These are phyloP conservation scores for Somion occarium DNA, from an alignment of 1,284 basidiomycete species.

Conservation along the genomic window DNA sequence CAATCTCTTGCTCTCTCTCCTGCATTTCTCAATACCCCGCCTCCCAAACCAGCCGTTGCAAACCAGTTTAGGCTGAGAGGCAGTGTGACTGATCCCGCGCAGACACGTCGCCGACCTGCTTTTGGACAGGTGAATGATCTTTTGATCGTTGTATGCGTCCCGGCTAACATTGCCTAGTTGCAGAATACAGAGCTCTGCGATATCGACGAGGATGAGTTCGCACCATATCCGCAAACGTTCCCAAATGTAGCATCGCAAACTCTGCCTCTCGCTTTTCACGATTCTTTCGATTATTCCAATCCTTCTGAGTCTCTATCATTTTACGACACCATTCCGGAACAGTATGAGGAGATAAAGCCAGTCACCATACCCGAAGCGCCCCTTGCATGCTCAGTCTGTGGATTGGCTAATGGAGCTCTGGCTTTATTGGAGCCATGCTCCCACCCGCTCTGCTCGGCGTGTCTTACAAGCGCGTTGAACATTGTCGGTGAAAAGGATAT, in stretches of 20 bases:
- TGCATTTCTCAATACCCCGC: conserved; percentile 53
- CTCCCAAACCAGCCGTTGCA: conserved; percentile 55
- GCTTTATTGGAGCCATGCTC: conserved; percentile 68
- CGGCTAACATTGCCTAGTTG: conserved; percentile 16
- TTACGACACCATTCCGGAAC: conserved; percentile 18
- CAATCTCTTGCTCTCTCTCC: conserved; percentile 19
- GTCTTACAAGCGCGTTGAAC: conserved; percentile 76
- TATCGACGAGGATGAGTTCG: conserved; percentile 66
- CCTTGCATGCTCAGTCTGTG: conserved; percentile 47
- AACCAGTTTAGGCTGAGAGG: conserved; percentile 61
- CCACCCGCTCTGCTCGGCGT: conserved; percentile 71
- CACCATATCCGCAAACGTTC: conserved; percentile 42
- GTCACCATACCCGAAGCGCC: conserved; percentile 7
- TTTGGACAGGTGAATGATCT: conserved; percentile 29
- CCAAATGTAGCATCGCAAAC: conserved; percentile 25
- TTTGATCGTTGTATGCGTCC: not conserved
- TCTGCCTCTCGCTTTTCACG: conserved; percentile 28
- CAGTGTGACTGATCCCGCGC: conserved; percentile 67
- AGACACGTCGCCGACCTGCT: conserved; percentile 51
- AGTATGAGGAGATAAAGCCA: conserved; percentile 16
- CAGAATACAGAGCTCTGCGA: conserved; percentile 56
- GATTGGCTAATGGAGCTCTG: conserved; percentile 39
- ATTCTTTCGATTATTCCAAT: conserved; percentile 29
- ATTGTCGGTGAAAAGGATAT: conserved; percentile 84
- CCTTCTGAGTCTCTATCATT: conserved; percentile 23